Evolutionary conservation across 345 rosid genomes (phyloP).

Genomic region (Brassica cretica): DNA sequence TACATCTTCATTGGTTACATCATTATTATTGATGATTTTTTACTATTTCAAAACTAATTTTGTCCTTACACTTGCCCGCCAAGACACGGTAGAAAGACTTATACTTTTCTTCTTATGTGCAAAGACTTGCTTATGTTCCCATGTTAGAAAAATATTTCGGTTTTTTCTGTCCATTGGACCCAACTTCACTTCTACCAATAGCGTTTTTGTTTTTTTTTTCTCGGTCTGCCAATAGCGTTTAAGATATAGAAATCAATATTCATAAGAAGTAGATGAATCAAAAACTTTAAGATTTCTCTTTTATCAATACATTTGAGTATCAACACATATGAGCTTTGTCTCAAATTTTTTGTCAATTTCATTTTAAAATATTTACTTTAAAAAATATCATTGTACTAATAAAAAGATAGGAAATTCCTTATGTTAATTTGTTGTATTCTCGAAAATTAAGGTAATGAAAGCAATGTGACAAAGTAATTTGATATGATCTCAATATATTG

Average conservation of each 20-base stretch:
- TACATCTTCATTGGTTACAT: not conserved
- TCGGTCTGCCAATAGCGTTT: slow-evolving; percentile 9
- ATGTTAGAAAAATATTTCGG: not conserved
- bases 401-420: not conserved
- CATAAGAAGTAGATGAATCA: not conserved
- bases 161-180: not conserved
- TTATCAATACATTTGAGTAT: not conserved
- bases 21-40: slow-evolving; percentile 2
- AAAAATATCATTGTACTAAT: not conserved
- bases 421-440: not conserved
- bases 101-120: not conserved
- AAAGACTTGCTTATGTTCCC: not conserved
- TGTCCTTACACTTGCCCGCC: slow-evolving; percentile 10
- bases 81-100: slow-evolving; percentile 26
- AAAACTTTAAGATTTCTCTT: not conserved
- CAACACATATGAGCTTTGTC: not conserved
- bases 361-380: not conserved
- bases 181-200: slow-evolving; percentile 5
- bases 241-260: not conserved
- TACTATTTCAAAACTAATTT: slow-evolving; percentile 9
- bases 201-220: not conserved
- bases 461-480: not conserved
- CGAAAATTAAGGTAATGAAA: not conserved
- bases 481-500: slow-evolving; percentile 1
- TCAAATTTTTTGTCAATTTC: not conserved